Conservation (phyloP, 140 eudicot genomes). For the Stevia rebaudiana region DNA sequence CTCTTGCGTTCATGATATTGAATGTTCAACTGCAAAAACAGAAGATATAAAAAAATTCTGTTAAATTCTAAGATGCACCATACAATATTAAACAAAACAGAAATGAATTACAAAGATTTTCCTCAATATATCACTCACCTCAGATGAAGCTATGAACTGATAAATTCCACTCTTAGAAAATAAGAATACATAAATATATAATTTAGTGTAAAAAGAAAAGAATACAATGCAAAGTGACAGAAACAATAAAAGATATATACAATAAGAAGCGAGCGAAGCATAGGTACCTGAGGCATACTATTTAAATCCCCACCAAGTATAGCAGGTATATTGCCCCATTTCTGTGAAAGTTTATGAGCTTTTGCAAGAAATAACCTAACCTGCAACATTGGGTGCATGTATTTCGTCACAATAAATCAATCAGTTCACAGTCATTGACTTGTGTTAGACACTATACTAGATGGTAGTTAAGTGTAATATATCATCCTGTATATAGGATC, state of each 20-base stretch:
- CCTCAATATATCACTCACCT: constrained; percentile 39
- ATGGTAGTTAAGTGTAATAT: no score
- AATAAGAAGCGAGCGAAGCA: not conserved
- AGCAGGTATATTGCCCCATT: constrained; percentile 72
- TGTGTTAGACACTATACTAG: no score
- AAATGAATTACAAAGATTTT: not conserved
- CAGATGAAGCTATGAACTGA: constrained; percentile 57
- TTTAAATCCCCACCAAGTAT: constrained; percentile 74
- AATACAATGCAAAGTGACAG: not conserved
- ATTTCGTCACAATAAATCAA: not conserved
- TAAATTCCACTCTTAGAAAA: constrained; percentile 71
- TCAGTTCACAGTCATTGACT: not conserved
- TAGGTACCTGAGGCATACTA: constrained; percentile 63
- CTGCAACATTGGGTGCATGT: constrained; percentile 32
- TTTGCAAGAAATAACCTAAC: constrained; percentile 67
- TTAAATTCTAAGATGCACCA: not conserved
- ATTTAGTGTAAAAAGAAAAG: not conserved
- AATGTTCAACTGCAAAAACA: constrained; percentile 59
- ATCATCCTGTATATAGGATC: no score
- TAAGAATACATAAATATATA: not conserved
- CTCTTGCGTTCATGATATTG: constrained; percentile 51
- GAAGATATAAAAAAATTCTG: not conserved
- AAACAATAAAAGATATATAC: constrained; percentile 7
- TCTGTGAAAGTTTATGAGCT: constrained; percentile 58
- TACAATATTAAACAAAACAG: not conserved